Evolutionary conservation across 441 rosid genomes (phyloP), one percentile per base, ranked within the genome.

Genomic region (Melastoma candidum): DNA sequence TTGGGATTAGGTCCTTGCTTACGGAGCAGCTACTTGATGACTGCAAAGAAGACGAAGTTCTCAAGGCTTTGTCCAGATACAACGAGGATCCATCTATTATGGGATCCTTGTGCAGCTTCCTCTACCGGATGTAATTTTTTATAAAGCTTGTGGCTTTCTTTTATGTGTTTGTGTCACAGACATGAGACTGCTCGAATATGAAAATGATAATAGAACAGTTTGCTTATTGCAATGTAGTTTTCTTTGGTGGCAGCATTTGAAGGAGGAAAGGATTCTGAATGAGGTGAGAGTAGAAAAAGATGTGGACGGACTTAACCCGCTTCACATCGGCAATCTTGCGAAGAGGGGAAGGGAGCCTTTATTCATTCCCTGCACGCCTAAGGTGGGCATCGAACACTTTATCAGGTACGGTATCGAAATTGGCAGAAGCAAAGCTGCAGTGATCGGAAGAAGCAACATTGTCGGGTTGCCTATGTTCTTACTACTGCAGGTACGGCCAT

Each of bases 31-130:
- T 92, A 48, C 84, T 88, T 44, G 70, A 67, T 45, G 54, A 74
- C 67, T 85, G 89, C 57, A 61, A 74, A 2, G 87, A 92, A 69
- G 79, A 63, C 60, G 68, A 71, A 0, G 62, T 85, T 66, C 63
- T 83, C 41, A 49, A 49, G 72, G 71, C 77, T 1, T 51, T 90
- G 63, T 60, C 66, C 10, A 60, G 57, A 14, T 85, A 70, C 62
- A 85, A 85, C 47, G 68, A 74, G 53, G 87, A 87, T 54, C 69
- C 78, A 0, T 76, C 96, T 1, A 61, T 87, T 74, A 90, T 45
- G 98, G 98, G 51, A 69, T 87, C 74, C 95, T 87, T 39, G 90
- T 87, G 56, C 98, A 90, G 71, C 98, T 90, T 74, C 95, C 98
- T 70, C 65, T 90, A 59, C 96, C 98, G 36, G 79, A 82, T 76